Evolutionary conservation across 2,329 filamentous ascomycete genomes (phyloP).

Genomic region (Epichloe amarillans): DNA sequence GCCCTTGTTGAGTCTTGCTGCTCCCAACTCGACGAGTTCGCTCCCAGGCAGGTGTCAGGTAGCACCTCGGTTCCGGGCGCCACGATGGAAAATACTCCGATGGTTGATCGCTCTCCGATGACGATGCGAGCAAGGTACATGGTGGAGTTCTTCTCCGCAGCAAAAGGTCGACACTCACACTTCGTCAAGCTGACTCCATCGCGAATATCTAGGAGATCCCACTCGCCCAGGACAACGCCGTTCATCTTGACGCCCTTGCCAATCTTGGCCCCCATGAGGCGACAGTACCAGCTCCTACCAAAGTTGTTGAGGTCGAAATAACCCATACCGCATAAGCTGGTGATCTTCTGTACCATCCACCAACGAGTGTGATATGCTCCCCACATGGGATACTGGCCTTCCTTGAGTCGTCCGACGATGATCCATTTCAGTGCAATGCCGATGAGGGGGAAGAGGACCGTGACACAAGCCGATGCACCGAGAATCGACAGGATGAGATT

Average conservation of each 20-base stretch:
- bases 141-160: slow-evolving; percentile 38
- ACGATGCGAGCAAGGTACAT: slow-evolving; percentile 41
- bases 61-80: slow-evolving; percentile 36
- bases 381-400: slow-evolving; percentile 47
- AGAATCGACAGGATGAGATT: slow-evolving; percentile 32
- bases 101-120: slow-evolving; percentile 31
- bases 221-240: slow-evolving; percentile 35
- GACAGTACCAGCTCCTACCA: slow-evolving; percentile 31
- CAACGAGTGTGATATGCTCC: slow-evolving; percentile 42
- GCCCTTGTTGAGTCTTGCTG: slow-evolving; percentile 22
- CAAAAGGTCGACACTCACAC: slow-evolving; percentile 38
- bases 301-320: slow-evolving; percentile 27
- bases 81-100: slow-evolving; percentile 35
- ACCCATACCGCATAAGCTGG: slow-evolving; percentile 34
- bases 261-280: slow-evolving; percentile 38
- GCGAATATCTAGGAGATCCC: slow-evolving; percentile 39
- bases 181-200: slow-evolving; percentile 33
- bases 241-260: slow-evolving; percentile 34
- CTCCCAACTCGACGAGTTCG: slow-evolving; percentile 46
- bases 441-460: slow-evolving; percentile 28
- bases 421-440: slow-evolving; percentile 40
- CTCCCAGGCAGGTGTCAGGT: slow-evolving; percentile 36
- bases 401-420: slow-evolving; percentile 36
- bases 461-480: slow-evolving; percentile 25
- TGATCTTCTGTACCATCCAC: slow-evolving; percentile 43